Evolutionary conservation across 2,329 filamentous ascomycete genomes (phyloP).

Genomic region (Penicillium sp.): DNA sequence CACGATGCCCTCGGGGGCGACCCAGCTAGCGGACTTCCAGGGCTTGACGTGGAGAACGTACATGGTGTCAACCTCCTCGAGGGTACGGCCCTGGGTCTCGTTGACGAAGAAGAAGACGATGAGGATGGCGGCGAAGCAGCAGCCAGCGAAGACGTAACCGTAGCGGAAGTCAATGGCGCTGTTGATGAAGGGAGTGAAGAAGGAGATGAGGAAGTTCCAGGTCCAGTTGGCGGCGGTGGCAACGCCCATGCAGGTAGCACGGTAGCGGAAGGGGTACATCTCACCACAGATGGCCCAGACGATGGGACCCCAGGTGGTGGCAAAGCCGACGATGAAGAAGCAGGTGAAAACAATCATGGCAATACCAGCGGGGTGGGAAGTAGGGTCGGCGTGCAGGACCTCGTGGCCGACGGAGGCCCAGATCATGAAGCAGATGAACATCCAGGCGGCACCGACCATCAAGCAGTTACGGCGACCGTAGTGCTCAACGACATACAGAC

Average conservation of each 20-base stretch:
- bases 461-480: slow-evolving; percentile 68
- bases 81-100: slow-evolving; percentile 68
- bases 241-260: slow-evolving; percentile 74
- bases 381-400: slow-evolving; percentile 39
- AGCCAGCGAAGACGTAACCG: slow-evolving; percentile 75
- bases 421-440: slow-evolving; percentile 59
- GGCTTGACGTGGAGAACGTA: slow-evolving; percentile 66
- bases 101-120: slow-evolving; percentile 77
- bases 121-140: slow-evolving; percentile 62
- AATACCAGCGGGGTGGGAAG: slow-evolving; percentile 54
- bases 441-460: slow-evolving; percentile 66
- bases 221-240: slow-evolving; percentile 76
- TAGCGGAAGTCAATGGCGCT: slow-evolving; percentile 70
- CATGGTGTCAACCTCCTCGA: slow-evolving; percentile 80
- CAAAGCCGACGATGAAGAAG: slow-evolving; percentile 73
- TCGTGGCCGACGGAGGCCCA: slow-evolving; percentile 61
- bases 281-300: slow-evolving; percentile 48
- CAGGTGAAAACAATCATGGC: slow-evolving; percentile 71
- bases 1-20: slow-evolving; percentile 34
- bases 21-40: slow-evolving; percentile 58
- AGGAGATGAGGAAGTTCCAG: slow-evolving; percentile 73
- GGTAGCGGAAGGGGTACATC: slow-evolving; percentile 49
- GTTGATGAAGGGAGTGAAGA: slow-evolving; percentile 80
- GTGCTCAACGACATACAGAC: slow-evolving; percentile 68
- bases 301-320: slow-evolving; percentile 67